These are phyloP conservation scores for Croton laevigatus DNA, from an alignment of 441 rosid genomes.

Conservation along the genomic window DNA sequence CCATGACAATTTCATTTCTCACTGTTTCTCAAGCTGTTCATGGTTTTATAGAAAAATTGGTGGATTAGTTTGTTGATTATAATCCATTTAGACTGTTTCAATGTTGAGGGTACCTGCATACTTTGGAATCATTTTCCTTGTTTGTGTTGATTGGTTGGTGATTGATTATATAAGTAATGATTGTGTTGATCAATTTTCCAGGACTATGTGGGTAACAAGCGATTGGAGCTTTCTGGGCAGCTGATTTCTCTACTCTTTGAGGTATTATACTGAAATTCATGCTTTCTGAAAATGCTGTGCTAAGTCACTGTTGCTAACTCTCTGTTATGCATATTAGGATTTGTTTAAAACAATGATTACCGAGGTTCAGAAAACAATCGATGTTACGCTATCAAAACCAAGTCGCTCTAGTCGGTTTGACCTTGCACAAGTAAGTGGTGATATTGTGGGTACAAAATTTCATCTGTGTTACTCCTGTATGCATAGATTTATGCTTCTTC, in stretches of 20 bases:
- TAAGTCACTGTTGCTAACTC: neutral
- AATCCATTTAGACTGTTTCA: neutral
- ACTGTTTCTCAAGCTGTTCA: neutral
- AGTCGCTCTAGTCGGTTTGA: slow-evolving; percentile 64
- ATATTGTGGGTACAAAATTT: neutral
- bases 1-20: neutral
- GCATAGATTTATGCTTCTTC: neutral
- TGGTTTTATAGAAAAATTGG: neutral
- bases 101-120: neutral
- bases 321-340: slow-evolving; percentile 48
- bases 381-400: slow-evolving; percentile 39
- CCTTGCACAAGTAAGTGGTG: slow-evolving; percentile 48
- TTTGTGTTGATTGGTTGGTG: neutral
- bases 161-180: neutral
- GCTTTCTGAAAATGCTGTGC: slow-evolving; percentile 9
- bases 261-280: slow-evolving; percentile 44
- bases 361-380: slow-evolving; percentile 52
- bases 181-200: slow-evolving; percentile 27
- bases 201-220: slow-evolving; percentile 99
- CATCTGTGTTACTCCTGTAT: neutral
- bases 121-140: neutral
- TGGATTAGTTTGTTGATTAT: neutral
- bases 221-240: slow-evolving; percentile 94
- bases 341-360: slow-evolving; percentile 78
- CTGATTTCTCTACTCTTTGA: slow-evolving; percentile 91